phyloP scores from a whole-genome alignment of 768 basidiomycete species.

The Favolaschia claudopus region DNA sequence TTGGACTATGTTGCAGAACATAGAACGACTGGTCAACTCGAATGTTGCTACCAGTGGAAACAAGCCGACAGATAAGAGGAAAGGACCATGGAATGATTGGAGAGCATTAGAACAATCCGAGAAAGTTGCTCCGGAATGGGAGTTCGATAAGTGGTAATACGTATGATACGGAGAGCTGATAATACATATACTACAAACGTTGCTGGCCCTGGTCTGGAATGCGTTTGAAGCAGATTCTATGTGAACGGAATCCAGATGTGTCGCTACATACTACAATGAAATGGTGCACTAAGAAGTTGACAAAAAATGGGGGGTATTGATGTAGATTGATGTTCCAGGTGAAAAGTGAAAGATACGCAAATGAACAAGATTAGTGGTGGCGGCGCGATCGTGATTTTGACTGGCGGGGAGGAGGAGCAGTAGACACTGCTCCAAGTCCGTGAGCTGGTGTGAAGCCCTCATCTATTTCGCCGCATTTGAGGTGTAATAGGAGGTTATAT shows the following conservation, averaged over 20 bases:
- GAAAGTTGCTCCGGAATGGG: conserved; percentile 48
- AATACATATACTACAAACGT: conserved; percentile 12
- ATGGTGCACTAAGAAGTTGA: background rate
- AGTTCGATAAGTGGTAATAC: conserved; percentile 58
- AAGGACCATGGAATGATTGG: conserved; percentile 55
- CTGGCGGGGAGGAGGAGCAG: conserved; percentile 51
- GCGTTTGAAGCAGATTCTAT: too few relatives aligned
- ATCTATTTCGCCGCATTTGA: conserved; percentile 80
- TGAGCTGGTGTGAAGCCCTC: conserved; percentile 79
- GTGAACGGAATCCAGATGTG: background rate
- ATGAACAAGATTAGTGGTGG: conserved; percentile 26
- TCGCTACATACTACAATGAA: conserved; percentile 22
- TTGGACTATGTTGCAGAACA: conserved; percentile 56
- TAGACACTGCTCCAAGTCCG: conserved; percentile 74
- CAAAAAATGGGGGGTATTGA: conserved; percentile 3
- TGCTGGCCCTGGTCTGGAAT: too few relatives aligned
- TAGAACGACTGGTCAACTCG: conserved; percentile 50
- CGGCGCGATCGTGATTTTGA: conserved; percentile 67
- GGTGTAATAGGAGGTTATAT: conserved; percentile 81
- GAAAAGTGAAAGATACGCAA: background rate
- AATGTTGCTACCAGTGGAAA: background rate
- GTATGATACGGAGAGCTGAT: too few relatives aligned
- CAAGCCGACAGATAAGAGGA: conserved; percentile 24
- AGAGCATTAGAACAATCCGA: conserved; percentile 44
- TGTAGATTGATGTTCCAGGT: conserved; percentile 13